phyloP scores from a whole-genome alignment of 1,284 basidiomycete genomes.

The Pterulicium gracile region DNA sequence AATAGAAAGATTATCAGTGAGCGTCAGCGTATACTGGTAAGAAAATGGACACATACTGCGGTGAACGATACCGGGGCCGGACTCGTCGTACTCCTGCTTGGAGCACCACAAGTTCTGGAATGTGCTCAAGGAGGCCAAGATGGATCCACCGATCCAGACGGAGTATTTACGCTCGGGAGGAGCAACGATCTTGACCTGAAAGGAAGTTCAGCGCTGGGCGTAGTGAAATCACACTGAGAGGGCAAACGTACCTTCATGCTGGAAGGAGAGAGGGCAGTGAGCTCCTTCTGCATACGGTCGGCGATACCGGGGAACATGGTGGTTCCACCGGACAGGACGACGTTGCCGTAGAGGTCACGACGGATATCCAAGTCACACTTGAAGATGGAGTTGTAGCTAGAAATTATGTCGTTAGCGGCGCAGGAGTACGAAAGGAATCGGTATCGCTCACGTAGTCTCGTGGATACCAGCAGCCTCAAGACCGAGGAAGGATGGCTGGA shows the following conservation, averaged over 20 bases:
- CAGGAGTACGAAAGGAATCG: conserved; percentile 12
- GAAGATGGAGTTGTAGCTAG: conserved; percentile 56
- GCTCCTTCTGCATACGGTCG: conserved; percentile 83
- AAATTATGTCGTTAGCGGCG: neutral
- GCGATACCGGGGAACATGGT: conserved; percentile 84
- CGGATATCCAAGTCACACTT: conserved; percentile 51
- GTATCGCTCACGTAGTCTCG: conserved; percentile 66
- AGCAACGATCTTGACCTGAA: conserved; percentile 61
- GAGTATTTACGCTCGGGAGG: conserved; percentile 65
- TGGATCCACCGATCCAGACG: conserved; percentile 81
- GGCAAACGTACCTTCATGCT: conserved; percentile 53
- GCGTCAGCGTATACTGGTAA: neutral
- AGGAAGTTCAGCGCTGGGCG: neutral
- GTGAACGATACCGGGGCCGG: conserved; percentile 48
- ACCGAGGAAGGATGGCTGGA: conserved; percentile 74
- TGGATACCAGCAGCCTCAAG: conserved; percentile 74
- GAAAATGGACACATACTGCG: conserved; percentile 32
- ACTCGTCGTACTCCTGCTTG: conserved; percentile 62
- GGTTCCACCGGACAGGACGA: conserved; percentile 78
- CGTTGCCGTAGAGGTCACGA: conserved; percentile 74
- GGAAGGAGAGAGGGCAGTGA: conserved; percentile 57
- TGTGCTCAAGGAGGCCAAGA: conserved; percentile 68
- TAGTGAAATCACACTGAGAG: conserved; percentile 12
- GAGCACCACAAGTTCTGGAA: conserved; percentile 69
- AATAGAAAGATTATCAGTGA: neutral